Conservation (phyloP, 768 basidiomycete species). For the Mycena galopus region DNA sequence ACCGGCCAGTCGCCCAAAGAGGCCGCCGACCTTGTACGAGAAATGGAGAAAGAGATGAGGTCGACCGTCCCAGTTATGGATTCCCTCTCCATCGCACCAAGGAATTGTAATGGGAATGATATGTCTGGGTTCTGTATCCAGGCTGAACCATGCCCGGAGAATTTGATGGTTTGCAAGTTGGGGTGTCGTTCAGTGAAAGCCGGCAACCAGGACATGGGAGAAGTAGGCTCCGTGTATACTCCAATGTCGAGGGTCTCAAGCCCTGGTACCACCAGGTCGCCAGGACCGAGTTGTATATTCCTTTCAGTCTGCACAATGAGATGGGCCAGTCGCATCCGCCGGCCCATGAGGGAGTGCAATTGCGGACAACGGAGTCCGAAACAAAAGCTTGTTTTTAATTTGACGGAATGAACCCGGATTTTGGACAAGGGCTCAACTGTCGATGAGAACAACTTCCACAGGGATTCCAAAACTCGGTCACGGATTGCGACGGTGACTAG, state of each 20-base stretch:
- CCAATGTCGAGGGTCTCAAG: slow-evolving; percentile 10
- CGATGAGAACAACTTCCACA: not conserved
- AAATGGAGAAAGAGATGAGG: slow-evolving; percentile 2
- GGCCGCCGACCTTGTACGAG: not conserved
- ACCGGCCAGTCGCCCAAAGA: slow-evolving; percentile 11
- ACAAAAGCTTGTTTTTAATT: not conserved
- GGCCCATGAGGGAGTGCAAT: slow-evolving; percentile 5
- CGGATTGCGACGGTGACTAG: not conserved
- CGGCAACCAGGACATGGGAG: slow-evolving; percentile 5
- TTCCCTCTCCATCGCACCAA: not conserved
- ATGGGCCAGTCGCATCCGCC: not conserved
- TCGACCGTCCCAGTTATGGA: not conserved
- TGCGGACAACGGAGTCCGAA: not conserved
- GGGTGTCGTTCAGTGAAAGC: not conserved
- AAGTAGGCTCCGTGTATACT: not conserved
- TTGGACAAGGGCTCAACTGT: not conserved
- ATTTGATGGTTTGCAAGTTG: not conserved
- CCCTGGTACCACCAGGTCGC: not conserved
- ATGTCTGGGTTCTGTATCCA: slow-evolving; percentile 11
- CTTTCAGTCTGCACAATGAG: not conserved
- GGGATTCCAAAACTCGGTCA: not conserved
- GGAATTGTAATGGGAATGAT: not conserved
- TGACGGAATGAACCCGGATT: not conserved
- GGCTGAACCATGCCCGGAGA: not conserved
- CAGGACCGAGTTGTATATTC: not conserved